Conservation (phyloP, 1,139 yeast genomes). For the Suhomyces choctaworum region DNA sequence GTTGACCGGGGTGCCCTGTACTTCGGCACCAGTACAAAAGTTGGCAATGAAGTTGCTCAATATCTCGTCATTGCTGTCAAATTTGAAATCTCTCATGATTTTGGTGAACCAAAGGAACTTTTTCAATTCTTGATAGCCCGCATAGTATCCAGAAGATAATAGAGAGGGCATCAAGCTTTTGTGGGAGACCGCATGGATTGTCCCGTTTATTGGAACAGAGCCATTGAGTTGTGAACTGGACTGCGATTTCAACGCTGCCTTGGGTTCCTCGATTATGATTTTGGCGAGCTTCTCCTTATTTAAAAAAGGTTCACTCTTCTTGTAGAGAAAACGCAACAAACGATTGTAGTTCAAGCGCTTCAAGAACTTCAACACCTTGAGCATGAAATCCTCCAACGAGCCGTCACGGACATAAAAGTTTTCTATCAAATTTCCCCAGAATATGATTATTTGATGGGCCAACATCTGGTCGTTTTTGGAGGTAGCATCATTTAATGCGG, state of each 20-base stretch:
- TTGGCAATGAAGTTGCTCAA: constrained; percentile 13
- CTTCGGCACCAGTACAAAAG: constrained; percentile 12
- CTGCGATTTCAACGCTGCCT: neutral
- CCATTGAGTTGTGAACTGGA: neutral
- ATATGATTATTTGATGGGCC: constrained; percentile 12
- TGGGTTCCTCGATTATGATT: constrained; percentile 5
- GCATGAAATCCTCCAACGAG: constrained; percentile 12
- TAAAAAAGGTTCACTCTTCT: constrained; percentile 8
- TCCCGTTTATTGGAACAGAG: neutral
- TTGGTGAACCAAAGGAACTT: constrained; percentile 34
- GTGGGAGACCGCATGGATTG: constrained; percentile 5
- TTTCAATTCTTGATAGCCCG: constrained; percentile 20
- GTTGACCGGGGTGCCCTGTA: constrained; percentile 10
- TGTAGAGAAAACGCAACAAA: constrained; percentile 10
- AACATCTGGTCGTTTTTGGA: constrained; percentile 6
- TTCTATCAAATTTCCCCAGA: constrained; percentile 10
- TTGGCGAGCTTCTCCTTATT: constrained; percentile 9
- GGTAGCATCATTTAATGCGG: constrained; percentile 5
- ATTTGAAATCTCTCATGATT: constrained; percentile 28
- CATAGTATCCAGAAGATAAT: constrained; percentile 9
- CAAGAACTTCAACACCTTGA: constrained; percentile 12
- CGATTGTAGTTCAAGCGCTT: constrained; percentile 8
- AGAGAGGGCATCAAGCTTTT: constrained; percentile 12
- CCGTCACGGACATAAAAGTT: constrained; percentile 5
- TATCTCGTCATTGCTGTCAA: constrained; percentile 19